Conservation (phyloP, 2,329 filamentous ascomycete genomes). For the Cyphellophora attinorum region DNA sequence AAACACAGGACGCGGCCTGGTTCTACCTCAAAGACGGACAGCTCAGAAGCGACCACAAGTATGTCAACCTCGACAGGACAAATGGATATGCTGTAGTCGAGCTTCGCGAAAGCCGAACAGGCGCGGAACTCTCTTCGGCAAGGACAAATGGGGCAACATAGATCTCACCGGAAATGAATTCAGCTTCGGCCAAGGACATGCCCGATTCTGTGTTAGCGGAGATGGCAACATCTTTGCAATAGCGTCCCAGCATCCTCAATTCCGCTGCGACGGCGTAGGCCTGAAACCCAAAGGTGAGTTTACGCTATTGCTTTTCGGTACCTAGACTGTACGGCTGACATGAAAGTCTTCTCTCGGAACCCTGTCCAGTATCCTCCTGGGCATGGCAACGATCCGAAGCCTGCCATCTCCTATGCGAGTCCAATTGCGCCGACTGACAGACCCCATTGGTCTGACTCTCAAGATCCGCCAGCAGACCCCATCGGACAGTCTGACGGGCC, state of each 20-base stretch:
- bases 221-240: conserved; percentile 1
- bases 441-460: too few species aligned
- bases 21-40: conserved; percentile 1
- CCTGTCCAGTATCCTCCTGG: too few species aligned
- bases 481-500: too few species aligned
- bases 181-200: not conserved
- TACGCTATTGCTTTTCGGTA: too few species aligned
- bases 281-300: not conserved
- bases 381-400: too few species aligned
- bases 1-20: not conserved
- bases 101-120: not conserved
- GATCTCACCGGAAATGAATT: not conserved
- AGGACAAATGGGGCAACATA: not conserved
- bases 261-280: not conserved
- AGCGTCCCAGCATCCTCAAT: not conserved
- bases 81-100: not conserved
- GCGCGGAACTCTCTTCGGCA: not conserved
- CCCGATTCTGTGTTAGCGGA: not conserved
- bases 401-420: too few species aligned
- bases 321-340: too few species aligned
- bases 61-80: not conserved
- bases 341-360: too few species aligned
- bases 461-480: too few species aligned
- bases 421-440: too few species aligned
- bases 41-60: not conserved